phyloP scores from a whole-genome alignment of 352 stramenopile species.

The Pythium dissimile region DNA sequence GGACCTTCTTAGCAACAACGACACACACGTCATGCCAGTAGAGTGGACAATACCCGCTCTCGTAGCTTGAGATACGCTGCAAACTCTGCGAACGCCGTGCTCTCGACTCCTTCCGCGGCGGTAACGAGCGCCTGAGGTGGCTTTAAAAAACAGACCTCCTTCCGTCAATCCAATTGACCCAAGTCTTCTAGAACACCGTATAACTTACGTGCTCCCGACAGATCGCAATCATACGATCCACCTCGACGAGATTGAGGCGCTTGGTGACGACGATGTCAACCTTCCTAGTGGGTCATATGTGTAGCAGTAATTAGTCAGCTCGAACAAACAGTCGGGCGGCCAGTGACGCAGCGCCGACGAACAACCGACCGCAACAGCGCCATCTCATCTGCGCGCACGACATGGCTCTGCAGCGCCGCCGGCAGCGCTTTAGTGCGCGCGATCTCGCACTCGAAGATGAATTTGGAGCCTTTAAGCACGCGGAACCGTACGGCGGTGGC shows the following conservation, averaged over 20 bases:
- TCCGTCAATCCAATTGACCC: no score
- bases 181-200: no score
- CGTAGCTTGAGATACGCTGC: slow-evolving; percentile 46
- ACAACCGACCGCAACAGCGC: slow-evolving; percentile 44
- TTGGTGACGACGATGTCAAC: slow-evolving; percentile 50
- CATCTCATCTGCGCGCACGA: slow-evolving; percentile 35
- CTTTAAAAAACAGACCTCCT: slow-evolving; percentile 21
- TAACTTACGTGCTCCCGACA: slow-evolving; percentile 47
- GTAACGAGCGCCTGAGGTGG: slow-evolving; percentile 47
- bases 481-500: slow-evolving; percentile 48
- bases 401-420: slow-evolving; percentile 15
- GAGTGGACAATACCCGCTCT: slow-evolving; percentile 33
- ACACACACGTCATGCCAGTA: neutral
- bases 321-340: no score
- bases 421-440: slow-evolving; percentile 8
- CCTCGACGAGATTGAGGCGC: slow-evolving; percentile 47
- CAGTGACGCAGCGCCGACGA: no score
- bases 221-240: slow-evolving; percentile 54
- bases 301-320: no score
- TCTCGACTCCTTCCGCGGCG: slow-evolving; percentile 25
- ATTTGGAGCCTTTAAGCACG: slow-evolving; percentile 66
- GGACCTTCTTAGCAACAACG: no score
- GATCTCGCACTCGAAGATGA: slow-evolving; percentile 59
- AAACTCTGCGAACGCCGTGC: slow-evolving; percentile 41
- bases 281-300: slow-evolving; percentile 38